phyloP scores from a whole-genome alignment of 129 eudicot species.

The Arctium lappa region DNA sequence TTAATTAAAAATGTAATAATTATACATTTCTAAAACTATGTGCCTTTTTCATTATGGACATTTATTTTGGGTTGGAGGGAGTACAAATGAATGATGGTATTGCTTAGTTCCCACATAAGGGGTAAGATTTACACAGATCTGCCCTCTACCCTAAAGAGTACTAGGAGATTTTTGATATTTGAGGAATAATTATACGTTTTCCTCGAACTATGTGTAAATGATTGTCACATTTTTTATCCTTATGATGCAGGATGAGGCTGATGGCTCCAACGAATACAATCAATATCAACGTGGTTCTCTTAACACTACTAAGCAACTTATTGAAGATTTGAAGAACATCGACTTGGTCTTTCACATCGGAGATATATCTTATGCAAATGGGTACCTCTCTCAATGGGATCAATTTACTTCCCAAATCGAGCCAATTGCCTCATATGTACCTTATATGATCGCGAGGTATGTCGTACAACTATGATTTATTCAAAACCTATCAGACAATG shows the following conservation, averaged over 20 bases:
- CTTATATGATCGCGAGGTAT: constrained; percentile 58
- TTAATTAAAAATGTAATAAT: no score
- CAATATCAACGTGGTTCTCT: constrained; percentile 44
- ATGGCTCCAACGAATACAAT: constrained; percentile 54
- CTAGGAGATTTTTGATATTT: no score
- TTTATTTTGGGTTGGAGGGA: no score
- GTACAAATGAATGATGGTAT: not conserved
- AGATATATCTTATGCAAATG: constrained; percentile 49
- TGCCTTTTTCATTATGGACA: no score
- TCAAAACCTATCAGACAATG: not conserved
- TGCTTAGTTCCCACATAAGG: not conserved
- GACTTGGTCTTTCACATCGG: constrained; percentile 58
- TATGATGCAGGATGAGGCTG: constrained; percentile 39
- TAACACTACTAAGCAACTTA: constrained; percentile 44
- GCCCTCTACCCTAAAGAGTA: no score
- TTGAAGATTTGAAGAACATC: constrained; percentile 39
- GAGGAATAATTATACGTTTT: no score
- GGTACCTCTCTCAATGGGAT: constrained; percentile 62
- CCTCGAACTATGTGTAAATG: no score
- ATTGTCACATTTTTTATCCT: not conserved
- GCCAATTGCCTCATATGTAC: constrained; percentile 51
- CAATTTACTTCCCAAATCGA: constrained; percentile 55
- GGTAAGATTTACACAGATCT: no score
- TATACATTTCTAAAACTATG: no score
- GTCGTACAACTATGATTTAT: not conserved